Percentiles rank a stretch among this genome's conserved stretches.
Evolutionary conservation across 768 basidiomycete genomes (phyloP).

Genomic region (Cystobasidium onofrii): DNA sequence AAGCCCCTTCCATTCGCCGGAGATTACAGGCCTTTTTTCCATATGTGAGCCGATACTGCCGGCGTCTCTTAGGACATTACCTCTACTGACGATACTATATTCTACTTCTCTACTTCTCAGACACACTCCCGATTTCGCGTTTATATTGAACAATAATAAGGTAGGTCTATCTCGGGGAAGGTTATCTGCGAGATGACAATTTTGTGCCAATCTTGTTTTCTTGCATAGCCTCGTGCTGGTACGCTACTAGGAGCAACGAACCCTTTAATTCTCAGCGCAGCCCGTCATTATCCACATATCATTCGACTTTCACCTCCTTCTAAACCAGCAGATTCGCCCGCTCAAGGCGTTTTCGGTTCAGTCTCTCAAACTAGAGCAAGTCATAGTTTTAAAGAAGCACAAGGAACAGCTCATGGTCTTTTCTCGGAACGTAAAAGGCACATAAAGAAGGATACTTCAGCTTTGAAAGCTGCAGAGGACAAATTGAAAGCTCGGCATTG

Average conservation of each 20-base stretch:
- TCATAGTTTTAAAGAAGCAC: conserved; percentile 14
- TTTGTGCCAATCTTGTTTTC: too few species aligned
- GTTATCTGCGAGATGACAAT: too few species aligned
- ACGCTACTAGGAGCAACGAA: conserved; percentile 77
- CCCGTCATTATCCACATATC: conserved; percentile 72
- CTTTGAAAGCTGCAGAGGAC: conserved; percentile 24
- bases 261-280: conserved; percentile 70
- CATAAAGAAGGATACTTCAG: conserved; percentile 36
- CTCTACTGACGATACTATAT: neutral
- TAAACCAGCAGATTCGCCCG: neutral
- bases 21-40: conserved; percentile 89
- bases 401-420: conserved; percentile 32
- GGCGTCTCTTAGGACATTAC: neutral
- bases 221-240: conserved; percentile 50
- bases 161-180: conserved; percentile 45
- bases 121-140: conserved; percentile 54
- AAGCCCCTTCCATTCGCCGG: conserved; percentile 68
- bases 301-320: conserved; percentile 52
- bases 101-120: neutral
- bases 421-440: conserved; percentile 37
- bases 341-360: neutral
- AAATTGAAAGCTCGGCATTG: conserved; percentile 34
- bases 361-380: neutral
- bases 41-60: conserved; percentile 64
- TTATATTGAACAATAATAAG: conserved; percentile 69